A percentile compares a stretch with the other conserved stretches of the same genome.
phyloP scores from a whole-genome alignment of 306 rosid species.

The Quercus dentata region DNA sequence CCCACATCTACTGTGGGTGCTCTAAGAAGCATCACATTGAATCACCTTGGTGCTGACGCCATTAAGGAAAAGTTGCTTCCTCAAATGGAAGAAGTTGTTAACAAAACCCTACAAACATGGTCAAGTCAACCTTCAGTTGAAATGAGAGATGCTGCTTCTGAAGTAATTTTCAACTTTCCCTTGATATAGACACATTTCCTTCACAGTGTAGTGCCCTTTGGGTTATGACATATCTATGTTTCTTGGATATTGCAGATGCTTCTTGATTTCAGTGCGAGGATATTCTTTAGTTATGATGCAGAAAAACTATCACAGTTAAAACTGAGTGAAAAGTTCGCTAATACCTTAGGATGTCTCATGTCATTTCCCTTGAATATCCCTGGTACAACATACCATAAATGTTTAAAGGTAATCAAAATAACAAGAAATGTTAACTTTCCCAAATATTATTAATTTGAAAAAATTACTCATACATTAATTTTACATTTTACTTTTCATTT shows the following conservation, averaged over 20 bases:
- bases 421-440: too few relatives aligned
- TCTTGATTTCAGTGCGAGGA: constrained; percentile 22
- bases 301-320: constrained; percentile 3
- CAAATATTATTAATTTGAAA: too few relatives aligned
- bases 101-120: constrained; percentile 23
- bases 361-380: too few relatives aligned
- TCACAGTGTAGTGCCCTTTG: too few relatives aligned
- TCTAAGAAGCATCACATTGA: constrained; percentile 20
- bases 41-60: constrained; percentile 34
- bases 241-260: constrained; percentile 20
- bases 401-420: too few relatives aligned
- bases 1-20: too few relatives aligned
- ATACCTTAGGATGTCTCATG: too few relatives aligned
- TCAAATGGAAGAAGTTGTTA: constrained; percentile 19
- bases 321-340: too few relatives aligned
- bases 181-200: too few relatives aligned
- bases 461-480: too few relatives aligned
- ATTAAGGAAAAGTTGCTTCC: constrained; percentile 31
- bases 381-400: too few relatives aligned
- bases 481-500: too few relatives aligned
- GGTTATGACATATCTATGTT: neutral
- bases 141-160: constrained; percentile 27
- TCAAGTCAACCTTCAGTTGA: constrained; percentile 32
- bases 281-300: constrained; percentile 27
- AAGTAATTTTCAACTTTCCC: constrained; percentile 11